Evolutionary conservation across 192 early-diverging fungal species (phyloP).

Genomic region (Entomortierella lignicola): DNA sequence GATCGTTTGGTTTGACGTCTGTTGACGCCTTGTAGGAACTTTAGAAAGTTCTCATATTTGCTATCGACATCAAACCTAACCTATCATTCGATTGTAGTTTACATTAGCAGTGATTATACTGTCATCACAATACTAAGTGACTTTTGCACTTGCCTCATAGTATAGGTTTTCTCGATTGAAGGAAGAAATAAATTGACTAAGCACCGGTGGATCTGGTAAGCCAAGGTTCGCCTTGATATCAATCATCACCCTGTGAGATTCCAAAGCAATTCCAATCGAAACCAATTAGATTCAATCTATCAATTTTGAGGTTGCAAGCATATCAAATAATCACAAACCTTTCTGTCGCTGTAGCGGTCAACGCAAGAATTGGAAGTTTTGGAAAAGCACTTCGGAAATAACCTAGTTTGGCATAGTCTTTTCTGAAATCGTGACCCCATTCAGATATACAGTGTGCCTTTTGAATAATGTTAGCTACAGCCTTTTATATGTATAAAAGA

Average conservation of each 20-base stretch:
- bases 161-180: slow-evolving; percentile 44
- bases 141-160: slow-evolving; percentile 22
- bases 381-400: slow-evolving; percentile 71
- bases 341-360: slow-evolving; percentile 94
- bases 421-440: slow-evolving; percentile 97
- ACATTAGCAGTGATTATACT: not conserved
- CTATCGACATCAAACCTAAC: slow-evolving; percentile 31
- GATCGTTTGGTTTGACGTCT: slow-evolving; percentile 26
- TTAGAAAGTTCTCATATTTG: slow-evolving; percentile 35
- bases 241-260: slow-evolving; percentile 16
- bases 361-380: slow-evolving; percentile 86
- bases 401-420: slow-evolving; percentile 66
- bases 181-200: slow-evolving; percentile 22
- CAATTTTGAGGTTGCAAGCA: not conserved
- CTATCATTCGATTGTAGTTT: not conserved
- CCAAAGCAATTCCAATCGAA: not conserved
- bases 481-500: too few relatives aligned
- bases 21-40: slow-evolving; percentile 20
- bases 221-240: slow-evolving; percentile 30
- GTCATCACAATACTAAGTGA: not conserved
- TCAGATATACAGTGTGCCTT: slow-evolving; percentile 94
- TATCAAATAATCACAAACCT: slow-evolving; percentile 40
- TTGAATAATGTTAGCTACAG: not conserved
- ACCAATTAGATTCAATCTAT: not conserved
- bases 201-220: slow-evolving; percentile 21